phyloP scores from a whole-genome alignment of 306 rosid species.

The Castanea crenata region DNA sequence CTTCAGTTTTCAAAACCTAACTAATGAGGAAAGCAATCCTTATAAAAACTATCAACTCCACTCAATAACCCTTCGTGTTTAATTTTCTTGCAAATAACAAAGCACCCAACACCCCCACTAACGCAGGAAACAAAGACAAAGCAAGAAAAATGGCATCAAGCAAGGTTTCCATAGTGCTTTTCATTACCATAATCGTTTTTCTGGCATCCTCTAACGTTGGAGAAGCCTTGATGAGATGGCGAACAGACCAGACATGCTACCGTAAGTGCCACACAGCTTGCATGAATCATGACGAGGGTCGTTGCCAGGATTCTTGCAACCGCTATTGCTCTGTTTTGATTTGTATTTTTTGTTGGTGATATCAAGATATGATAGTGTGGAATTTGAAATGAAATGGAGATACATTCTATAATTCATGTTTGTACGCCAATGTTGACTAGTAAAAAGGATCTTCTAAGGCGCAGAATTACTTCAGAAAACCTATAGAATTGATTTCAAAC shows the following conservation, averaged over 20 bases:
- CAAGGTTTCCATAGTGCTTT: not conserved
- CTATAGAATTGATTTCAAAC: too few species aligned
- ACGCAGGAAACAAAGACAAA: not conserved
- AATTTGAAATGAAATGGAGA: too few species aligned
- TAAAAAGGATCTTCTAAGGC: too few species aligned
- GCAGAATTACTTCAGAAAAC: too few species aligned
- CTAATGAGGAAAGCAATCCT: too few species aligned
- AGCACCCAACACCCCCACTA: too few species aligned
- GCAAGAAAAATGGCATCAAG: conserved; percentile 6
- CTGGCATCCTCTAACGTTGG: not conserved
- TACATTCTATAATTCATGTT: too few species aligned
- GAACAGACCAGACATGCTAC: not conserved
- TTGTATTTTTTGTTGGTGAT: not conserved
- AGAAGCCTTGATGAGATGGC: not conserved
- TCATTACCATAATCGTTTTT: not conserved
- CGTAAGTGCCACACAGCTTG: not conserved
- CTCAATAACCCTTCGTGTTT: not conserved
- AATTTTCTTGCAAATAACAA: too few species aligned
- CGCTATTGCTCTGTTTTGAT: too few species aligned
- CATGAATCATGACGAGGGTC: not conserved
- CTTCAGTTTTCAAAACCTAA: too few species aligned
- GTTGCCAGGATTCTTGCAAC: too few species aligned
- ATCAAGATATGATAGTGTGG: not conserved
- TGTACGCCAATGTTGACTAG: too few species aligned
- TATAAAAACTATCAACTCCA: not conserved